Conservation (phyloP, 2,329 filamentous ascomycete species). For the Pleurostoma richardsiae region DNA sequence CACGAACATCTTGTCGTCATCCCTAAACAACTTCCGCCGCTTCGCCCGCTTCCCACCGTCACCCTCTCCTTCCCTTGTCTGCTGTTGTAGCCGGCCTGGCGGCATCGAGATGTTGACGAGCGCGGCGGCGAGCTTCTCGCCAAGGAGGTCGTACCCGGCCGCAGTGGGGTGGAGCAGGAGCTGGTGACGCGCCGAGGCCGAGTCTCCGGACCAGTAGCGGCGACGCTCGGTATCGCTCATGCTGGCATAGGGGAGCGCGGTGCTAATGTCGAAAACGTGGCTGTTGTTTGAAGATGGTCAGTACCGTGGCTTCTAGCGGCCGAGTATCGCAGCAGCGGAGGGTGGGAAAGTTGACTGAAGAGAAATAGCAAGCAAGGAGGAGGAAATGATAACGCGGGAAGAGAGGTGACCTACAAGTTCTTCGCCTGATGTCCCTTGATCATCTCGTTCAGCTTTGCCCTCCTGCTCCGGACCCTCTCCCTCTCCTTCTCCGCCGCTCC, state of each 20-base stretch:
- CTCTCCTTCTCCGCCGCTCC: conserved; percentile 40
- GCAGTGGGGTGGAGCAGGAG: conserved; percentile 55
- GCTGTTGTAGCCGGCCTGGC: conserved; percentile 24
- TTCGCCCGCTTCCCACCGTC: conserved; percentile 14
- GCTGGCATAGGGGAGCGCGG: conserved; percentile 46
- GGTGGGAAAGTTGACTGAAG: no score
- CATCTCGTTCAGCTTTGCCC: conserved; percentile 40
- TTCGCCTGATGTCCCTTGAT: conserved; percentile 40
- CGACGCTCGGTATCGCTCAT: conserved; percentile 39
- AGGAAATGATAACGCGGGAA: no score
- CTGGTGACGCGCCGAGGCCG: conserved; percentile 18
- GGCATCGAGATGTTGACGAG: conserved; percentile 40
- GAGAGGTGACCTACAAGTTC: conserved; percentile 40
- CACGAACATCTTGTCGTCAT: conserved; percentile 37
- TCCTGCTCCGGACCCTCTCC: conserved; percentile 19
- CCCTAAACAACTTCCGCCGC: conserved; percentile 19
- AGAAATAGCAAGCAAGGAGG: no score
- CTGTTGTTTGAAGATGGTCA: conserved; percentile 23
- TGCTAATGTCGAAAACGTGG: conserved; percentile 50
- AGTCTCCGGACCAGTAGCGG: conserved; percentile 38
- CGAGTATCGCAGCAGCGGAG: no score
- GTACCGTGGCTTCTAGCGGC: neutral
- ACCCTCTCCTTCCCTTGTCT: conserved; percentile 13
- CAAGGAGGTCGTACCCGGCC: conserved; percentile 59
- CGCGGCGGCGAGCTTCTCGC: conserved; percentile 47